Percentiles rank a stretch among this genome's conserved stretches.
Conservation (phyloP, 805 yeast species). For the Danielia oregonensis region DNA sequence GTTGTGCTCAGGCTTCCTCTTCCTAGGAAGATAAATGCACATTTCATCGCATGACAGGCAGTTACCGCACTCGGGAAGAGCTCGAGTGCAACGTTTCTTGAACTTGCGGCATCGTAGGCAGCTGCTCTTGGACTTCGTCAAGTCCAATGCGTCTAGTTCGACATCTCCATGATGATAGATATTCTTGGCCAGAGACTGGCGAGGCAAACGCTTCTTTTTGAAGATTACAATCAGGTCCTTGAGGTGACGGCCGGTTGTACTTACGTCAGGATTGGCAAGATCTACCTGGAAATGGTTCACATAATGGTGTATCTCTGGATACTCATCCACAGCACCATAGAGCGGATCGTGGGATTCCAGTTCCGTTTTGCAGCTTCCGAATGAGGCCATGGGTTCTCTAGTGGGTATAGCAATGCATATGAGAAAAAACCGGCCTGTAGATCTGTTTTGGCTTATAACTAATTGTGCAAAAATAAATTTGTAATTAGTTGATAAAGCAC, state of each 20-base stretch:
- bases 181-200: slow-evolving; percentile 9
- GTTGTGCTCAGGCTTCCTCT: too few species aligned
- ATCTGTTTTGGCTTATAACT: too few species aligned
- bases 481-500: too few species aligned
- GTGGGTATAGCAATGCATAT: not conserved
- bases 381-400: slow-evolving; percentile 1
- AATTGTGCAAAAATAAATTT: too few species aligned
- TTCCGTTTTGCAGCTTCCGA: not conserved
- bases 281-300: slow-evolving; percentile 21
- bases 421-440: not conserved
- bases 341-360: slow-evolving; percentile 6
- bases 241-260: slow-evolving; percentile 4
- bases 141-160: slow-evolving; percentile 18
- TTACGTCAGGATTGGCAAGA: slow-evolving; percentile 1
- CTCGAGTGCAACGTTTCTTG: slow-evolving; percentile 29
- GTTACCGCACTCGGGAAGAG: slow-evolving; percentile 28
- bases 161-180: slow-evolving; percentile 21
- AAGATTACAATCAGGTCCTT: slow-evolving; percentile 23
- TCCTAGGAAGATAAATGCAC: slow-evolving; percentile 23
- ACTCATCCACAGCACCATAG: slow-evolving; percentile 10
- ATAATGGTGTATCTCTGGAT: slow-evolving; percentile 18
- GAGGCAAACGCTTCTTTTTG: slow-evolving; percentile 23
- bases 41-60: slow-evolving; percentile 28
- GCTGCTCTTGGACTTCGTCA: slow-evolving; percentile 22
- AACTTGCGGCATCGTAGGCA: slow-evolving; percentile 30